These are phyloP conservation scores for Medicago truncatula DNA, from an alignment of 306 rosid species.

Conservation along the genomic window DNA sequence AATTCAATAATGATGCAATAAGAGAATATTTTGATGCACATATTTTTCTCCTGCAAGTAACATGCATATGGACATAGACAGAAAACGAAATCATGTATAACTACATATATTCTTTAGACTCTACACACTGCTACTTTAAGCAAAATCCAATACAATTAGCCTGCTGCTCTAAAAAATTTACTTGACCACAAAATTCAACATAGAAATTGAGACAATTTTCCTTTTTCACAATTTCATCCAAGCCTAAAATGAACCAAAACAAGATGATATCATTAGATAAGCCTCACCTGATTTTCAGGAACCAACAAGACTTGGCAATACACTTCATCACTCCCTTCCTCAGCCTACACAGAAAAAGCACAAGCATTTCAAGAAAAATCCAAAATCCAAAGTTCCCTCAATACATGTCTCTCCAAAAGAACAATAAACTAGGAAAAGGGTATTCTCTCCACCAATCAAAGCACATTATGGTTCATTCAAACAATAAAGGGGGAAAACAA, in stretches of 20 bases:
- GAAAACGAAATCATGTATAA: neutral
- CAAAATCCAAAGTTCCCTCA: constrained; percentile 15
- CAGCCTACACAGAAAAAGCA: constrained; percentile 70
- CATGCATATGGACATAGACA: constrained; percentile 23
- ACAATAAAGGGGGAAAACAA: neutral
- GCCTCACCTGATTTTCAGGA: constrained; percentile 91
- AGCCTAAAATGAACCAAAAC: constrained; percentile 25
- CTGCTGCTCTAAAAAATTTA: constrained; percentile 4
- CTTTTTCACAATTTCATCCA: constrained; percentile 35
- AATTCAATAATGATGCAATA: neutral
- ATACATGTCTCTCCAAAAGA: constrained; percentile 11
- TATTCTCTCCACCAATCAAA: constrained; percentile 5
- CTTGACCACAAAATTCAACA: constrained; percentile 17
- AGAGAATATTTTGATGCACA: neutral
- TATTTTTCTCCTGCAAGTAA: neutral
- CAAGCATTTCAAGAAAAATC: constrained; percentile 26
- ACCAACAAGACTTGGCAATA: constrained; percentile 80
- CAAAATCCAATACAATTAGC: constrained; percentile 9
- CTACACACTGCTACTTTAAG: constrained; percentile 26
- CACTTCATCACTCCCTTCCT: constrained; percentile 93
- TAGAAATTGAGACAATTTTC: constrained; percentile 15
- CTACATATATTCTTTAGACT: neutral
- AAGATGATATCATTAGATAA: constrained; percentile 4
- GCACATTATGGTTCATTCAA: constrained; percentile 21
- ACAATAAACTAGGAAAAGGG: constrained; percentile 11